Base-by-base conservation (phyloP, 2,329 filamentous ascomycete genomes). In the Cercospora sesami region DNA sequence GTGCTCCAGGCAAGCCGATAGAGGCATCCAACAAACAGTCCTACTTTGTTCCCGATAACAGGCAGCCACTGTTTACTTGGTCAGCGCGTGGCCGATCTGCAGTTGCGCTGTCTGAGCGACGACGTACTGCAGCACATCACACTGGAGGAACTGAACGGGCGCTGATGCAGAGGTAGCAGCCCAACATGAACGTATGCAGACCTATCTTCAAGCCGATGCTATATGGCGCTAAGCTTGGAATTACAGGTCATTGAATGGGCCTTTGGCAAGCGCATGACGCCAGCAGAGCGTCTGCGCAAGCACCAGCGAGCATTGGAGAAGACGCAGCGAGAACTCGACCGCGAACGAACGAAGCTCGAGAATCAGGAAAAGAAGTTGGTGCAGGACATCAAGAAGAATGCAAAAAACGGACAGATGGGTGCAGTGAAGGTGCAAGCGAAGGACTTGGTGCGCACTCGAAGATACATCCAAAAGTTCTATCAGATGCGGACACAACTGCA, bases 251-350 rank as follows among this genome's bases (percentile, higher is more conserved):
- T 99, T 70, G 95, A 99, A 87, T 99, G 95, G 94, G 94, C 94
- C 45, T 99, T 99, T 79, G 95, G 95, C 74, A 98, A 97, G 87
- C 95, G 95, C 81, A 96, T 98, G 88, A 99, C 95, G 85, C 94
- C 95, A 4, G 93, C 93, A 26, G 91, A 95, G 86, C 90, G 92
- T 80, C 85, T 94, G 80, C 90, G 92, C 80, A 94, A 94, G 85
- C 96, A 99, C 81, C 95, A 98, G 83, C 89, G 95, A 75, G 93
- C 95, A 74, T 89, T 99, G 72, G 95, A 99, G 82, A 97, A 97
- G 84, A 96, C 95, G 10, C 95, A 98, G 77, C 90, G 95, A 74
- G 95, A 99, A 80, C 87, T 99, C 63, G 95, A 99, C 78, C 91
- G 96, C 71, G 94, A 97, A 80, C 88, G 95, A 67, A 90, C 94